Percentiles rank a stretch among this genome's conserved stretches.
These are phyloP conservation scores for Pichia sporocuriosa DNA, from an alignment of 805 yeast species.

Conservation along the genomic window DNA sequence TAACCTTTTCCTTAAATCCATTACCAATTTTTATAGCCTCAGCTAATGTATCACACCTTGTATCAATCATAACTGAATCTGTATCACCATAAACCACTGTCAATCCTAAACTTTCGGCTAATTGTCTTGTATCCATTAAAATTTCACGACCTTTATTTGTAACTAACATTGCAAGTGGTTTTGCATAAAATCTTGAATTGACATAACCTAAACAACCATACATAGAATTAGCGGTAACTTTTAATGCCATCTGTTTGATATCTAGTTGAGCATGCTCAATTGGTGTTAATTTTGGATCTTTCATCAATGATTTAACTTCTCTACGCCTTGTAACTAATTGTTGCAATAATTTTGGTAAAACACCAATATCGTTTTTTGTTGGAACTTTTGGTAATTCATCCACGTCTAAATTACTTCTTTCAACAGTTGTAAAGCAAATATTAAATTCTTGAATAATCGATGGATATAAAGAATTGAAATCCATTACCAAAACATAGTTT, in stretches of 20 bases:
- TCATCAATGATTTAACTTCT: constrained; percentile 81
- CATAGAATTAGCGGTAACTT: constrained; percentile 98
- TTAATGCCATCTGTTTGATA: constrained; percentile 91
- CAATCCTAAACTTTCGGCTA: constrained; percentile 79
- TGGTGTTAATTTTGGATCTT: constrained; percentile 58
- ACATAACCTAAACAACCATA: constrained; percentile 96
- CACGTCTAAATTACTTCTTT: constrained; percentile 44
- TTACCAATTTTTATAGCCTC: constrained; percentile 83
- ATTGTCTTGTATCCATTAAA: constrained; percentile 82
- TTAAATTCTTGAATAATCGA: constrained; percentile 95
- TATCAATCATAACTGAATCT: constrained; percentile 97
- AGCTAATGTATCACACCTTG: constrained; percentile 58
- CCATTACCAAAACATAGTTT: constrained; percentile 88
- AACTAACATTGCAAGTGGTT: constrained; percentile 91
- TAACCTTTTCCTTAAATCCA: constrained; percentile 76
- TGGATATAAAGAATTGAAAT: constrained; percentile 94
- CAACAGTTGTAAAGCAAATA: constrained; percentile 94
- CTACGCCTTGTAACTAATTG: constrained; percentile 86
- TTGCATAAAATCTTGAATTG: constrained; percentile 88
- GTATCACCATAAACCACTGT: constrained; percentile 97
- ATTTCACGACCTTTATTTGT: constrained; percentile 95
- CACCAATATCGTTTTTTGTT: constrained; percentile 58
- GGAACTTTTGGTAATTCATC: constrained; percentile 72
- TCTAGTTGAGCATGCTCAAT: constrained; percentile 79
- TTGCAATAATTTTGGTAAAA: constrained; percentile 76